These are phyloP conservation scores for Pittosporum tobira DNA, from an alignment of 129 eudicot genomes.

Conservation along the genomic window DNA sequence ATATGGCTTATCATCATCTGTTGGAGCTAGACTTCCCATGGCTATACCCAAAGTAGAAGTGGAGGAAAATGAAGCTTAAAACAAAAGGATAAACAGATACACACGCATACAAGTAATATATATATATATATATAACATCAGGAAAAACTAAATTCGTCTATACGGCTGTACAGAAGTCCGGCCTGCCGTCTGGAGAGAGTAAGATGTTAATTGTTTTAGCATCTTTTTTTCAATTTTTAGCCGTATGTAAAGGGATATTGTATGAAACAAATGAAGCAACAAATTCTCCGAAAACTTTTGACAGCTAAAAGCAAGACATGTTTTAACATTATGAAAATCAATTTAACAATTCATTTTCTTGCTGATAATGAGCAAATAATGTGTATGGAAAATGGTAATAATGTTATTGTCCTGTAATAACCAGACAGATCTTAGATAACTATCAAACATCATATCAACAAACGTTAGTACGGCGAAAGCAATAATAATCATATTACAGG, in stretches of 20 bases:
- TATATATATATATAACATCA: not conserved
- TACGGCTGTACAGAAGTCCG: not conserved
- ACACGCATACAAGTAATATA: constrained; percentile 6
- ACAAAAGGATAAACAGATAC: not conserved
- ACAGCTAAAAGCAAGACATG: not conserved
- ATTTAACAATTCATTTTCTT: not conserved
- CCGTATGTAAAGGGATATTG: constrained; percentile 1
- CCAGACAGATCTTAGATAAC: not conserved
- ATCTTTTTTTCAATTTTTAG: not conserved
- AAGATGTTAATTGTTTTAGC: not conserved
- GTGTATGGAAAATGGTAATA: not conserved
- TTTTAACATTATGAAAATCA: not conserved
- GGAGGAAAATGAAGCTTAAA: constrained; percentile 14
- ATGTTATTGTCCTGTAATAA: not conserved
- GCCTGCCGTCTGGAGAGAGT: constrained; percentile 9
- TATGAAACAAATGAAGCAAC: constrained; percentile 11
- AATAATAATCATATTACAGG: not conserved
- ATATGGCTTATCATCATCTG: constrained; percentile 28
- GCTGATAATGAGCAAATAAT: constrained; percentile 2
- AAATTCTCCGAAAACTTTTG: constrained; percentile 2
- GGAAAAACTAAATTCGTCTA: not conserved
- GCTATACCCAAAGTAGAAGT: not conserved
- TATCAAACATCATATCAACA: constrained; percentile 4
- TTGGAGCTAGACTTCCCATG: constrained; percentile 32
- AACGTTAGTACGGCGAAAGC: not conserved